Evolutionary conservation across 2,329 filamentous ascomycete species (phyloP).

Genomic region (Phyllosticta paracitricarpa): DNA sequence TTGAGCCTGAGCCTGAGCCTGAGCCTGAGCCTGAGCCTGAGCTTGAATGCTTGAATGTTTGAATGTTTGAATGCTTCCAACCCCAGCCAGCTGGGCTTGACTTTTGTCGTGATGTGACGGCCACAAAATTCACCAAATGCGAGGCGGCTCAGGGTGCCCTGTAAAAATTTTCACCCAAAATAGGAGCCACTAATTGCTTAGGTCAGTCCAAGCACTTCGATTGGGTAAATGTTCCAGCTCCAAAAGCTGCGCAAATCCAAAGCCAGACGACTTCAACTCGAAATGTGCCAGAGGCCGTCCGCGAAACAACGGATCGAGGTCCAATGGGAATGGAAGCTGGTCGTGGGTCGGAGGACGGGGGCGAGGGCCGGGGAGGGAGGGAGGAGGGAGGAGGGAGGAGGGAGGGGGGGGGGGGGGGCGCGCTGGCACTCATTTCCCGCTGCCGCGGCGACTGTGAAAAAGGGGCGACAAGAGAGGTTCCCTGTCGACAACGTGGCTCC

Average conservation of each 20-base stretch:
- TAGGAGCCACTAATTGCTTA: neutral
- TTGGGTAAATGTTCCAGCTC: neutral
- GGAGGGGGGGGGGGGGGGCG: neutral
- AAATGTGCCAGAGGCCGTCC: neutral
- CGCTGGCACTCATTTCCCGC: slow-evolving; percentile 9
- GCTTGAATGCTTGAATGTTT: too few species aligned
- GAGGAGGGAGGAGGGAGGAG: neutral
- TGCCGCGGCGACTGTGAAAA: slow-evolving; percentile 4
- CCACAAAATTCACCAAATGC: neutral
- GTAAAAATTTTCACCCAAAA: neutral
- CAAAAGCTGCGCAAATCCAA: neutral
- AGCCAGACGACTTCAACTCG: neutral
- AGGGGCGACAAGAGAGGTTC: neutral
- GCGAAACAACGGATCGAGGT: neutral
- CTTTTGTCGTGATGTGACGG: neutral
- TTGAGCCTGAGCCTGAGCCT: too few species aligned
- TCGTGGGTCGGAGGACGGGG: slow-evolving; percentile 1
- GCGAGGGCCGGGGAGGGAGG: too few species aligned
- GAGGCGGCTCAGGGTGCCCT: neutral
- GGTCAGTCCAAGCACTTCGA: neutral
- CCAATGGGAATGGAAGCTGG: neutral
- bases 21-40: too few species aligned
- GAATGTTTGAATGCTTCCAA: too few species aligned
- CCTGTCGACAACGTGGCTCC: slow-evolving; percentile 10
- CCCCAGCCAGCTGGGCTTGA: too few species aligned